Conservation (phyloP, 768 basidiomycete species). For the Chiua virens region DNA sequence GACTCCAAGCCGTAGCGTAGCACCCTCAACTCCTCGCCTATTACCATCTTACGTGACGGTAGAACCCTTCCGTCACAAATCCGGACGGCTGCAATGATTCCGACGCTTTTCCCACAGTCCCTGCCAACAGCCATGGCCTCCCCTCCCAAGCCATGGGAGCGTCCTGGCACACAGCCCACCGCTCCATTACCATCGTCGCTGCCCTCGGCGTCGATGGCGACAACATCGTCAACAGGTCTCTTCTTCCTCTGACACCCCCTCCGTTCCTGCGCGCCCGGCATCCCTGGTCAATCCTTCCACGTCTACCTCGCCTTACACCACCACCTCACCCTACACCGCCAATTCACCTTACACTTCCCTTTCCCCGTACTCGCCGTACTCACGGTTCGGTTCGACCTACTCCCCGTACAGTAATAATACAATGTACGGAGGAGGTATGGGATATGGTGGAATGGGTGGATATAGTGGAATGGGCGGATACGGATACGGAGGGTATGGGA, state of each 20-base stretch:
- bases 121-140: slow-evolving; percentile 68
- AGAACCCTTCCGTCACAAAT: no score
- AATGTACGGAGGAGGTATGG: slow-evolving; percentile 32
- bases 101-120: no score
- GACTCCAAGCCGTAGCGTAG: no score
- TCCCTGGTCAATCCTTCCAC: slow-evolving; percentile 43
- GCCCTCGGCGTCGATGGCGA: slow-evolving; percentile 19
- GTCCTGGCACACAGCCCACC: slow-evolving; percentile 42
- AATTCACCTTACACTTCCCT: slow-evolving; percentile 47
- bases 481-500: slow-evolving; percentile 47
- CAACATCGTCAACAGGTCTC: slow-evolving; percentile 20
- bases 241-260: slow-evolving; percentile 36
- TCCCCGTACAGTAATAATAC: slow-evolving; percentile 32
- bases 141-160: slow-evolving; percentile 91
- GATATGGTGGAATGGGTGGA: slow-evolving; percentile 46
- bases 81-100: no score
- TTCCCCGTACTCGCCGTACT: slow-evolving; percentile 47
- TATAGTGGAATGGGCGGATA: slow-evolving; percentile 46
- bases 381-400: slow-evolving; percentile 36
- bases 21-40: no score
- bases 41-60: no score
- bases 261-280: slow-evolving; percentile 65
- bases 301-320: slow-evolving; percentile 33
- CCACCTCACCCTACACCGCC: slow-evolving; percentile 12
- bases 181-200: slow-evolving; percentile 26